Evolutionary conservation across 75 land plant genomes (phyloP).

Genomic region (Picea glauca): DNA sequence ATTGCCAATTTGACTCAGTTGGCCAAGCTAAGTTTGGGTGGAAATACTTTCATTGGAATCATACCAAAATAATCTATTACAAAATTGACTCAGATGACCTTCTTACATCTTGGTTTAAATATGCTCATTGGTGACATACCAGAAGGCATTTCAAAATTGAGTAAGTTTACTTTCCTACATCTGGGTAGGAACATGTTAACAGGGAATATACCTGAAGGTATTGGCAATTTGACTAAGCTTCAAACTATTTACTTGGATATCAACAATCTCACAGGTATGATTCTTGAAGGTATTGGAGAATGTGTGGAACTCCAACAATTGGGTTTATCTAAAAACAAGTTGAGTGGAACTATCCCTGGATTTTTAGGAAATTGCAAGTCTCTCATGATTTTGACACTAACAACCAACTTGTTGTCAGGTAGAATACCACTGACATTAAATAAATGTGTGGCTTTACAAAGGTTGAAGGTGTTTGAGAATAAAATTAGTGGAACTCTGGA

Average conservation of each 20-base stretch:
- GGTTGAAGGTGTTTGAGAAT: too few relatives aligned
- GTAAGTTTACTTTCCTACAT: conserved; percentile 11
- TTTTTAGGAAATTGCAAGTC: neutral
- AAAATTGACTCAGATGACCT: neutral
- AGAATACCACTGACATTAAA: too few relatives aligned
- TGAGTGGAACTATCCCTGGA: conserved; percentile 23
- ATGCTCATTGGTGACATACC: neutral
- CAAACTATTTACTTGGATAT: conserved; percentile 6
- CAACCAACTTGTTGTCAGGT: too few relatives aligned
- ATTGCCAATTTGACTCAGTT: too few relatives aligned
- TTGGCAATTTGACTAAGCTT: conserved; percentile 4
- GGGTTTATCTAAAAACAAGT: conserved; percentile 11
- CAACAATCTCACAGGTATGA: conserved; percentile 27
- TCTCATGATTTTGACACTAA: too few relatives aligned
- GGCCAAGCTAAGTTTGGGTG: neutral
- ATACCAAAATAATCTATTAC: neutral
- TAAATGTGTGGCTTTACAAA: too few relatives aligned
- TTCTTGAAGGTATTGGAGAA: conserved; percentile 29
- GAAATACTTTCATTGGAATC: neutral
- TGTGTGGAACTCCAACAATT: conserved; percentile 11
- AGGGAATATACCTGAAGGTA: conserved; percentile 17
- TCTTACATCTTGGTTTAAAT: neutral
- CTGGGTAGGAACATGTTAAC: conserved; percentile 20
- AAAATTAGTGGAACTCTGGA: too few relatives aligned
- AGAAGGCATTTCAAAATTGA: conserved; percentile 16